Evolutionary conservation across 768 basidiomycete species (phyloP).

Genomic region (Trichaptum fuscoviolaceum): DNA sequence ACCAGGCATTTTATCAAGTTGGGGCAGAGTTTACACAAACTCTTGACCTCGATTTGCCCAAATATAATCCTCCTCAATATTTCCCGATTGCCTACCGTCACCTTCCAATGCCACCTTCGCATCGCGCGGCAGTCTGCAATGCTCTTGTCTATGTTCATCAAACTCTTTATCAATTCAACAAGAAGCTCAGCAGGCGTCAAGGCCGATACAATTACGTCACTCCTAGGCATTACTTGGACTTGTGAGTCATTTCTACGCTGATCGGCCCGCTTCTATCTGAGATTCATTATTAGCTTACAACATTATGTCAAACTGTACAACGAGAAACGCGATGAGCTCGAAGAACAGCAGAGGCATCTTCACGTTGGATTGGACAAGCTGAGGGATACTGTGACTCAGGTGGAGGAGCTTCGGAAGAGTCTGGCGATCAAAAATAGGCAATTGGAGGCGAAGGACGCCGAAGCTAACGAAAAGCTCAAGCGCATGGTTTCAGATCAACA

Average conservation of each 20-base stretch:
- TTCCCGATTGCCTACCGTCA: slow-evolving; percentile 91
- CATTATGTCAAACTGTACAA: slow-evolving; percentile 94
- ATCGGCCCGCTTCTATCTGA: neutral
- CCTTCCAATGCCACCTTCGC: slow-evolving; percentile 78
- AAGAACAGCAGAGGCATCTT: slow-evolving; percentile 97
- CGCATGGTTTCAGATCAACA: slow-evolving; percentile 99
- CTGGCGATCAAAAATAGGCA: slow-evolving; percentile 91
- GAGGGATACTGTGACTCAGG: slow-evolving; percentile 91
- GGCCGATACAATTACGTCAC: slow-evolving; percentile 98
- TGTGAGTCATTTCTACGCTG: slow-evolving; percentile 53
- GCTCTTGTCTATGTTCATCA: slow-evolving; percentile 90
- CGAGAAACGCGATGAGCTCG: slow-evolving; percentile 95
- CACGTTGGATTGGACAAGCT: slow-evolving; percentile 98
- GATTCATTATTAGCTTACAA: slow-evolving; percentile 64
- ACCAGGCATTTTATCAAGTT: slow-evolving; percentile 97
- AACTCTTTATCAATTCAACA: slow-evolving; percentile 85
- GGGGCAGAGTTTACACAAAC: slow-evolving; percentile 94
- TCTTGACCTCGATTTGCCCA: slow-evolving; percentile 84
- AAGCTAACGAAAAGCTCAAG: slow-evolving; percentile 95
- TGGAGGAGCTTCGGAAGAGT: slow-evolving; percentile 93
- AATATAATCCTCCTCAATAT: slow-evolving; percentile 70
- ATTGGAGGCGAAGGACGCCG: slow-evolving; percentile 86
- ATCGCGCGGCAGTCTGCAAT: slow-evolving; percentile 89
- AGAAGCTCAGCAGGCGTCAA: slow-evolving; percentile 82
- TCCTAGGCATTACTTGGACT: slow-evolving; percentile 96